Conservation (phyloP, 2,329 filamentous ascomycete genomes). For the Sporothrix protearum region DNA sequence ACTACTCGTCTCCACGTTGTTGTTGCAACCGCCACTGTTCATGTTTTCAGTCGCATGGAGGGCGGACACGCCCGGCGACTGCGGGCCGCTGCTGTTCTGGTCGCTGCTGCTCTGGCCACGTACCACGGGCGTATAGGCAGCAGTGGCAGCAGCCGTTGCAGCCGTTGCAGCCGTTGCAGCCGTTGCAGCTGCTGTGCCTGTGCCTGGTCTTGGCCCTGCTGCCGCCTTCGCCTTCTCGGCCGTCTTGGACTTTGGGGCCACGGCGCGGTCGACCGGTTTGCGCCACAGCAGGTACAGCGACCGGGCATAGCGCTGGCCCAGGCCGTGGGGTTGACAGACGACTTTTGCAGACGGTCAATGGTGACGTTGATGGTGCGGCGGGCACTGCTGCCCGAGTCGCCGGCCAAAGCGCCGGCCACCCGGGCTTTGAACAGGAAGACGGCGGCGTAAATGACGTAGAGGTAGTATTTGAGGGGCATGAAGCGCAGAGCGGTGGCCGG, state of each 20-base stretch:
- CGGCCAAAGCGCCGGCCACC: slow-evolving; percentile 57
- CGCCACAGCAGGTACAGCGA: slow-evolving; percentile 60
- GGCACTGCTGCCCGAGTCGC: slow-evolving; percentile 52
- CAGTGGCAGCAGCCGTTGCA: neutral
- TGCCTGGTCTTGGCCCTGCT: too few species aligned
- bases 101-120: neutral
- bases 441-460: slow-evolving; percentile 61
- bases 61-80: neutral
- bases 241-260: slow-evolving; percentile 13
- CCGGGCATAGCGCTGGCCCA: slow-evolving; percentile 59
- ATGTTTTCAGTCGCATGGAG: neutral
- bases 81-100: neutral
- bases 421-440: slow-evolving; percentile 64
- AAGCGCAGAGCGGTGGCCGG: slow-evolving; percentile 57
- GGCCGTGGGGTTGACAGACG: slow-evolving; percentile 55
- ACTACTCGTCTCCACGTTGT: neutral
- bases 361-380: slow-evolving; percentile 56
- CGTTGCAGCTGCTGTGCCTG: neutral
- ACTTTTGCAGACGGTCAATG: slow-evolving; percentile 56
- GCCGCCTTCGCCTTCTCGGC: neutral
- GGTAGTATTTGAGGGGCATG: slow-evolving; percentile 62
- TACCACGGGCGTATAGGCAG: neutral
- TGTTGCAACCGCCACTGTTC: neutral
- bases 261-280: slow-evolving; percentile 30
- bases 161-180: neutral